Conservation (phyloP, 2,329 filamentous ascomycete genomes). For the Seiridium cupressi region DNA sequence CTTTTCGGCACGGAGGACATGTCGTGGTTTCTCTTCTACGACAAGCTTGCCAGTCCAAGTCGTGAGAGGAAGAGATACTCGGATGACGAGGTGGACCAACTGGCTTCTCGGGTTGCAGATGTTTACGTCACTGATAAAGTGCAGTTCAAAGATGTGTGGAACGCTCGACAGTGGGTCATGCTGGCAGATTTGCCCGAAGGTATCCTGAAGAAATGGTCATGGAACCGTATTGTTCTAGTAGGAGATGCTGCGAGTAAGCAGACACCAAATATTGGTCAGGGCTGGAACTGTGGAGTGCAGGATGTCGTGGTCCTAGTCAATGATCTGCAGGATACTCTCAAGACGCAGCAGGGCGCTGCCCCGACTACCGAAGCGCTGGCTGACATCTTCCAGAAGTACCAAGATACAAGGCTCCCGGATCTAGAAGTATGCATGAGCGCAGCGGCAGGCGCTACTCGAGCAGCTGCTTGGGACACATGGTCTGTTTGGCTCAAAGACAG, state of each 20-base stretch:
- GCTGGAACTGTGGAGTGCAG: not conserved
- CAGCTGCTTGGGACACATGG: not conserved
- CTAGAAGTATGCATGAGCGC: not conserved
- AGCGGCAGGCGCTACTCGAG: not conserved
- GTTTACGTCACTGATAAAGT: not conserved
- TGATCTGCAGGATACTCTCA: not conserved
- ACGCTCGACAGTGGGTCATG: not conserved
- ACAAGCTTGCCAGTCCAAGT: not conserved
- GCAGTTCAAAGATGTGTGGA: not conserved
- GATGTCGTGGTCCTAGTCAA: not conserved
- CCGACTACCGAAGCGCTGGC: too few relatives aligned
- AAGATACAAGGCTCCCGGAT: not conserved
- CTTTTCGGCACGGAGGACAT: not conserved
- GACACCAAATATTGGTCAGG: not conserved
- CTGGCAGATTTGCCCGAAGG: not conserved
- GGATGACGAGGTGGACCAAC: not conserved
- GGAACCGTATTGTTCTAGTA: not conserved
- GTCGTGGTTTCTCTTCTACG: not conserved
- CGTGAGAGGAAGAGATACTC: not conserved
- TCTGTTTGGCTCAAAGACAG: not conserved
- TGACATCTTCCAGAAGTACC: not conserved
- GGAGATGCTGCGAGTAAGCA: not conserved
- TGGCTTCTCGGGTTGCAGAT: not conserved
- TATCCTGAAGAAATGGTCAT: not conserved
- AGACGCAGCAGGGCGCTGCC: not conserved